Conservation (phyloP, 371 early-diverging fungal species). For the Mycotypha africana region DNA sequence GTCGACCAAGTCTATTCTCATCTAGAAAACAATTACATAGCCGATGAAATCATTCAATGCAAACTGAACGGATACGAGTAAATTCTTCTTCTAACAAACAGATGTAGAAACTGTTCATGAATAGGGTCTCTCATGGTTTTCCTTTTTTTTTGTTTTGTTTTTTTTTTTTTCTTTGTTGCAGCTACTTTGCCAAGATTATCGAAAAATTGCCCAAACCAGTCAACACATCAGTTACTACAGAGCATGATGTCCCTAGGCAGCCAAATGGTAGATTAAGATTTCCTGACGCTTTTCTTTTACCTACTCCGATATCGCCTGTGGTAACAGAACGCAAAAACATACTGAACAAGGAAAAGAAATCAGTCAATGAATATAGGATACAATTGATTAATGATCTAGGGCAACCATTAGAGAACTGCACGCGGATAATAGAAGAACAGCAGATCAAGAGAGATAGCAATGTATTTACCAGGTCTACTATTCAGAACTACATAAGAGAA, state of each 20-base stretch:
- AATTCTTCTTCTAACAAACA: too few species aligned
- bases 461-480: conserved; percentile 48
- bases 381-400: conserved; percentile 30
- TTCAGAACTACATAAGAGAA: conserved; percentile 66
- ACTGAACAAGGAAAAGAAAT: not conserved
- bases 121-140: too few species aligned
- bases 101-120: too few species aligned
- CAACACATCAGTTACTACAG: too few species aligned
- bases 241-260: conserved; percentile 25
- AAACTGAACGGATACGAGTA: conserved; percentile 27
- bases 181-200: conserved; percentile 30
- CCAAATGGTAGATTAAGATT: conserved; percentile 37
- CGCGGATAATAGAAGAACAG: conserved; percentile 20
- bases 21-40: conserved; percentile 35
- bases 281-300: conserved; percentile 43
- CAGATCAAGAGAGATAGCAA: conserved; percentile 26
- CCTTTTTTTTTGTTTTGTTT: too few species aligned
- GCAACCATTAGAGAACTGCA: conserved; percentile 23
- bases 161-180: conserved; percentile 1
- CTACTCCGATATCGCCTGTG: conserved; percentile 19
- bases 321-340: too few species aligned
- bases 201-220: conserved; percentile 20
- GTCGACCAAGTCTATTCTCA: conserved; percentile 41
- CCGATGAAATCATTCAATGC: conserved; percentile 41
- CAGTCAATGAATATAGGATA: conserved; percentile 18